Base-by-base conservation (phyloP, 805 yeast genomes). In the Jamesozyma hellenica region DNA sequence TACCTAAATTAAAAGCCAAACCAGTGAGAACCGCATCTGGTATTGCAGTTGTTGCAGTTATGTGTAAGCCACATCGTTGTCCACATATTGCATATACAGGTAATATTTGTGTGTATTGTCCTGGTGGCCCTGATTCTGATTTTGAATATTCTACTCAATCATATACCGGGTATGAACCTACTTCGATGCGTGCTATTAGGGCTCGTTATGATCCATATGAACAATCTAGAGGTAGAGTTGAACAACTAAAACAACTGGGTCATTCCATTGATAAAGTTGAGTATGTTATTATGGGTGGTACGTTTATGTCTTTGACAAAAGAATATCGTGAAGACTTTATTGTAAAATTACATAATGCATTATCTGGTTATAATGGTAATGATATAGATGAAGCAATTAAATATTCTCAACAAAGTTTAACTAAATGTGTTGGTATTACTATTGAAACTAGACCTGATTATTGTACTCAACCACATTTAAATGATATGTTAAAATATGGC, bases 1-100 rank as follows among this genome's bases (percentile, higher is more conserved):
- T 92, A 30, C 98, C 97, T 2, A 88, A 88, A 63, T 70, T 92
- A 34, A 85, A 92, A 64, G 98, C 98, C n/a, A 92, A 92, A 61
- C 98, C 98, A 0, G 97, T 92, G 34, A 74, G 98, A 63, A 92
- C 98, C 0, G 98, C 98, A 0, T 83, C 95, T 10, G 98, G 98
- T 52, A 94, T 92, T 43, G 98, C 98, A 9, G 98, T 92, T 16
- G 97, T 92, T 34, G 98, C 98, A 0, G 97, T 92, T 26, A 92
- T 92, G 97, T 88, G 96, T 67, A 92, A 92, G 62, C 98, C 98
- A 2, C 98, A 92, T 62, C 74, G 98, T 66, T 92, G 98, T 64
- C 98, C 98, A 21, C 98, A 92, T 63, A 92, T 92, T 53, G 97
- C 98, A 16, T 92, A 92, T 61, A 92, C 98, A 0, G 98, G 98